These are phyloP conservation scores for Dactylellina cionopaga DNA, from an alignment of 2,329 filamentous ascomycete genomes.

Conservation along the genomic window DNA sequence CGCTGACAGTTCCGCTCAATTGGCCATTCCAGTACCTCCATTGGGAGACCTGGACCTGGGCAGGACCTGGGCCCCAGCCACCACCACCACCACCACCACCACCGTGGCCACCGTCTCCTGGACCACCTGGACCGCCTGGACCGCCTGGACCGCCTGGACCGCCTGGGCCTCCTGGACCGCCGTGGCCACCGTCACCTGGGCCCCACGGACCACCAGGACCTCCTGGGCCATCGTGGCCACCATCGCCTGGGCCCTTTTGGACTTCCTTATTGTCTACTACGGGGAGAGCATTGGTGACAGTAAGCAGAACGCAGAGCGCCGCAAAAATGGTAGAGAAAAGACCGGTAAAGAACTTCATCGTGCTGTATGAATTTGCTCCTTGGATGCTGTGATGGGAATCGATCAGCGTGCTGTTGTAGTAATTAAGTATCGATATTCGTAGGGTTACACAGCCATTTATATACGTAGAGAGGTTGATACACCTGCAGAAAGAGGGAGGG, in stretches of 20 bases:
- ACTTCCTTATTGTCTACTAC: background rate
- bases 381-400: background rate
- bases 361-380: background rate
- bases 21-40: constrained; percentile 9
- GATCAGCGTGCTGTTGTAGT: too few species aligned
- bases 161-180: background rate
- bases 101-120: background rate
- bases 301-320: background rate
- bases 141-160: background rate
- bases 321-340: background rate
- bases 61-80: background rate
- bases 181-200: background rate
- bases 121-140: constrained; percentile 5
- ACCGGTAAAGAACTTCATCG: background rate
- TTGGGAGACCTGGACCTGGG: background rate
- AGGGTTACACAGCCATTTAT: background rate
- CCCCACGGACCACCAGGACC: background rate
- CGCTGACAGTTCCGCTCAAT: constrained; percentile 1
- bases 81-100: background rate
- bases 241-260: too few species aligned
- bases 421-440: too few species aligned
- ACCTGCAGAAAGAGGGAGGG: background rate
- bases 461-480: background rate
- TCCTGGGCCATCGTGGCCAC: too few species aligned
- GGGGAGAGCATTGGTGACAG: background rate